Percentiles rank a stretch among this genome's conserved stretches.
Evolutionary conservation across 1,139 yeast genomes (phyloP).

Genomic region (Diutina neorugosa): DNA sequence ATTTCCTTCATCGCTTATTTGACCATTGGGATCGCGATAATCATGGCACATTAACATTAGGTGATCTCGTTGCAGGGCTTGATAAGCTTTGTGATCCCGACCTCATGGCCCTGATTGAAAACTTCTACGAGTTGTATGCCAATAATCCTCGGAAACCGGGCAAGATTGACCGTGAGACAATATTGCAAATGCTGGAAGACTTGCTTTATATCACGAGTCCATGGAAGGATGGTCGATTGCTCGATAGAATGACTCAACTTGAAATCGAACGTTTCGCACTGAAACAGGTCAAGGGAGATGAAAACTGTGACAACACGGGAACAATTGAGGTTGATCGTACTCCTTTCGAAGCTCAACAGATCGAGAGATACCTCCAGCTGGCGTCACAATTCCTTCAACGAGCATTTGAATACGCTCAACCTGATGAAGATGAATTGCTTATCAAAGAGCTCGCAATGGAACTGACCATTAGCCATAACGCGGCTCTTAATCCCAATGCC

Average conservation of each 20-base stretch:
- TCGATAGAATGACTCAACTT: conserved; percentile 48
- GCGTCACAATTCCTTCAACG: conserved; percentile 81
- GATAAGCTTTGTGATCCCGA: conserved; percentile 62
- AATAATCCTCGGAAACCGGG: conserved; percentile 44
- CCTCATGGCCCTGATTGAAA: conserved; percentile 66
- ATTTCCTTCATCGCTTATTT: conserved; percentile 54
- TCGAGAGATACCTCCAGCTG: conserved; percentile 73
- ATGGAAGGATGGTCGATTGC: conserved; percentile 56
- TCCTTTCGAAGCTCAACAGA: conserved; percentile 54
- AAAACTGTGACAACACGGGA: conserved; percentile 12
- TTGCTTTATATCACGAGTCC: conserved; percentile 72
- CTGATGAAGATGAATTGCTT: conserved; percentile 37
- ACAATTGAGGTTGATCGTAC: conserved; percentile 46
- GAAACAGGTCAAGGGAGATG: conserved; percentile 30
- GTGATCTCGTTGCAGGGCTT: conserved; percentile 63
- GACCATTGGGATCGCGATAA: conserved; percentile 54
- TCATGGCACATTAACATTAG: conserved; percentile 47
- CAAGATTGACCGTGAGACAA: conserved; percentile 64
- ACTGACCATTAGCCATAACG: conserved; percentile 40
- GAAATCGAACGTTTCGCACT: conserved; percentile 57
- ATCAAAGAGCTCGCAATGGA: conserved; percentile 29
- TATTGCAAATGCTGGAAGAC: conserved; percentile 79
- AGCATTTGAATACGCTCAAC: conserved; percentile 84
- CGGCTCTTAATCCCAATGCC: conserved; percentile 68
- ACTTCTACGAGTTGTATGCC: conserved; percentile 59